Evolutionary conservation across 371 early-diverging fungal species (phyloP).

Genomic region (Mucor saturninus): DNA sequence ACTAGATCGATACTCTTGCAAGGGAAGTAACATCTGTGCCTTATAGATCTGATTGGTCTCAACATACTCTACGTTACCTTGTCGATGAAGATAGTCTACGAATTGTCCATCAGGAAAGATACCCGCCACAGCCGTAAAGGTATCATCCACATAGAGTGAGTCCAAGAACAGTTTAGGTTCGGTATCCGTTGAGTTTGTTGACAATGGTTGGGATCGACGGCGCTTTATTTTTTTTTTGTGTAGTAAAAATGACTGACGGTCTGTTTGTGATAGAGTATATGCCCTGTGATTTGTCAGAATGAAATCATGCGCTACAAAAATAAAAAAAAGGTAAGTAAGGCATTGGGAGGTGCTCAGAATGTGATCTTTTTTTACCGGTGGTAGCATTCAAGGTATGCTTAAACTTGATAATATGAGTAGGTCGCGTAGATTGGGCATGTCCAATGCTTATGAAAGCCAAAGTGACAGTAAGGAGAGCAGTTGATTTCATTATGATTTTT

Average conservation of each 20-base stretch:
- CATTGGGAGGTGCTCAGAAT: too few species aligned
- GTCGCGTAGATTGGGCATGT: neutral
- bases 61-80: slow-evolving; percentile 52
- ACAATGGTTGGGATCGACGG: slow-evolving; percentile 11
- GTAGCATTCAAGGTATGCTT: neutral
- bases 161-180: neutral
- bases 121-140: slow-evolving; percentile 18
- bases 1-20: neutral
- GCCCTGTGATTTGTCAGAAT: slow-evolving; percentile 10
- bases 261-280: slow-evolving; percentile 1
- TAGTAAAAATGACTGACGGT: neutral
- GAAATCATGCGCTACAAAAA: slow-evolving; percentile 7
- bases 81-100: slow-evolving; percentile 30
- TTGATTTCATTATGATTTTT: slow-evolving; percentile 5
- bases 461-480: neutral
- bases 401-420: slow-evolving; percentile 9
- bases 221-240: too few species aligned
- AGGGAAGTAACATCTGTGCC: slow-evolving; percentile 14
- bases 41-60: slow-evolving; percentile 52
- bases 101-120: slow-evolving; percentile 26
- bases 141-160: neutral
- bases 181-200: neutral
- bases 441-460: neutral
- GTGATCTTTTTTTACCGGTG: neutral
- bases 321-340: neutral